Conservation (phyloP, 768 basidiomycete genomes). For the Tulasnella sp. region DNA sequence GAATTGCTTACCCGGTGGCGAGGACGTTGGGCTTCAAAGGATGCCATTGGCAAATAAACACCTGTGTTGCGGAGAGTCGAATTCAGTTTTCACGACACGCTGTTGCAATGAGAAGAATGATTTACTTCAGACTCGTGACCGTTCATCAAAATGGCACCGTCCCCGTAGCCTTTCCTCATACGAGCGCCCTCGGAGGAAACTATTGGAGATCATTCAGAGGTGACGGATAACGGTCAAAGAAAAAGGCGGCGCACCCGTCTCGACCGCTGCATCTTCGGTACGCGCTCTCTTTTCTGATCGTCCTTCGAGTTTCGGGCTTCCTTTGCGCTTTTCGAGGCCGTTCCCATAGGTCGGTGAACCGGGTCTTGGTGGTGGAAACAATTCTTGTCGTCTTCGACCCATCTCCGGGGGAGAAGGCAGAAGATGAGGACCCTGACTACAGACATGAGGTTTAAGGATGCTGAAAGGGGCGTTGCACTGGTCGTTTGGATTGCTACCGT, state of each 20-base stretch:
- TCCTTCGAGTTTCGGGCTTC: neutral
- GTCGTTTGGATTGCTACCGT: conserved; percentile 37
- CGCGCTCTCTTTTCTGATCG: conserved; percentile 10
- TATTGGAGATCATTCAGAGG: neutral
- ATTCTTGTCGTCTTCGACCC: conserved; percentile 11
- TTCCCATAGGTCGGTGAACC: neutral
- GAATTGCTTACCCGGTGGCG: conserved; percentile 52
- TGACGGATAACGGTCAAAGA: neutral
- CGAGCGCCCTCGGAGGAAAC: conserved; percentile 3
- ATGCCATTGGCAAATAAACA: conserved; percentile 75
- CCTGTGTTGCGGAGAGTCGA: conserved; percentile 31
- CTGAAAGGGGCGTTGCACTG: conserved; percentile 59
- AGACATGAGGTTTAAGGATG: conserved; percentile 62
- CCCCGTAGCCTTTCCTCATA: conserved; percentile 9
- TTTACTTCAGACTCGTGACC: conserved; percentile 55
- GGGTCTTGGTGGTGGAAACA: conserved; percentile 18
- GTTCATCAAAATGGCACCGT: conserved; percentile 17
- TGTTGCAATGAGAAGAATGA: conserved; percentile 13
- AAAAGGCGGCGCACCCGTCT: conserved; percentile 19
- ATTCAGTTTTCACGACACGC: neutral
- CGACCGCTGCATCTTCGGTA: conserved; percentile 11
- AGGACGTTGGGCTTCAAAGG: conserved; percentile 47
- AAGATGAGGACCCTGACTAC: conserved; percentile 23
- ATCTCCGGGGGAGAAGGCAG: conserved; percentile 13
- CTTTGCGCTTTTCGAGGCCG: conserved; percentile 5